Conservation (phyloP, 345 rosid species). For the Citropsis articulata region DNA sequence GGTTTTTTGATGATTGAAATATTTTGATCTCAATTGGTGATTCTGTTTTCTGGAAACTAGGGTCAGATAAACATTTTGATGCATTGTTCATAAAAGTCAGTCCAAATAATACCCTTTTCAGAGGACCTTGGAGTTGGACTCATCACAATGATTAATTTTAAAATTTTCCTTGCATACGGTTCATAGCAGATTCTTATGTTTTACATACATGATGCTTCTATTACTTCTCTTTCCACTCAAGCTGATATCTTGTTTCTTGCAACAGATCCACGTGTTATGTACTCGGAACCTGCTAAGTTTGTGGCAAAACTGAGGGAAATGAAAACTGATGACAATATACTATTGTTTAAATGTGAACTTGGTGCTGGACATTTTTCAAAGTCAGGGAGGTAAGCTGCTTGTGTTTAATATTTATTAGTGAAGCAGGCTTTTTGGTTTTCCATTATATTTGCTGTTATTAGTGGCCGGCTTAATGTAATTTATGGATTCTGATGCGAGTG, state of each 20-base stretch:
- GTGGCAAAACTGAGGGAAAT: constrained; percentile 88
- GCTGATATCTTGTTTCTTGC: constrained; percentile 10
- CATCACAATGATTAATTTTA: background rate
- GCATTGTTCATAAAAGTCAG: background rate
- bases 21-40: background rate
- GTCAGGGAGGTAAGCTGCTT: constrained; percentile 71
- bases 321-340: constrained; percentile 71
- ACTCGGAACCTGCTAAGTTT: constrained; percentile 88
- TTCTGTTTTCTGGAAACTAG: background rate
- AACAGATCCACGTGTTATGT: constrained; percentile 88
- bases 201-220: background rate
- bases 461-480: background rate
- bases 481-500: background rate
- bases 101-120: background rate
- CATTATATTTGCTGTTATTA: background rate
- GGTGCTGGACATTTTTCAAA: constrained; percentile 96
- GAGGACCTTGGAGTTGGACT: background rate
- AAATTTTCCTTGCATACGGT: background rate
- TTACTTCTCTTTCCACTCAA: background rate
- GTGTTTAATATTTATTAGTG: background rate
- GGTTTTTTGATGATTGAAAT: background rate
- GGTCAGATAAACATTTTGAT: background rate
- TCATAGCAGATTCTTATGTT: background rate
- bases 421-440: background rate
- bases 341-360: constrained; percentile 82